These are phyloP conservation scores for Cyberlindnera misumaiensis DNA, from an alignment of 805 yeast genomes.

Conservation along the genomic window DNA sequence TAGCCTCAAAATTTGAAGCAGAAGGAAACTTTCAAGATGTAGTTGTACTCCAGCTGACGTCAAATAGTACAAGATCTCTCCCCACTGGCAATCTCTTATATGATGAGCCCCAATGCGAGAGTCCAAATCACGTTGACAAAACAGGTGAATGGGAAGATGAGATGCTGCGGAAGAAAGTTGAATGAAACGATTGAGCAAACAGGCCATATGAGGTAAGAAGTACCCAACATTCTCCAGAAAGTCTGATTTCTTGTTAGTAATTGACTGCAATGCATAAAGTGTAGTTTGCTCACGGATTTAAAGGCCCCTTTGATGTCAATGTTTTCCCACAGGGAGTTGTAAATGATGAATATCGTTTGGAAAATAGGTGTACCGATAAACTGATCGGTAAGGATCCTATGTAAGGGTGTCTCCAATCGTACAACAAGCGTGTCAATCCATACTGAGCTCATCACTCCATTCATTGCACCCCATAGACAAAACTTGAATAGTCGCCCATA, in stretches of 20 bases:
- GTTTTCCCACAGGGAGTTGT: constrained; percentile 51
- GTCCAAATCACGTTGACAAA: constrained; percentile 52
- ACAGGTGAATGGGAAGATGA: constrained; percentile 55
- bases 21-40: background rate
- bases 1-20: background rate
- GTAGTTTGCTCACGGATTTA: constrained; percentile 16
- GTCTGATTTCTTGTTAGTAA: constrained; percentile 14
- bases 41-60: background rate
- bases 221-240: constrained; percentile 41
- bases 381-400: constrained; percentile 47
- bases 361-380: constrained; percentile 46
- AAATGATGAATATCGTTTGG: constrained; percentile 43
- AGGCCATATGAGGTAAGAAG: constrained; percentile 56
- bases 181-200: constrained; percentile 45
- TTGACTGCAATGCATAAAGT: background rate
- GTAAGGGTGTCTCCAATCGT: constrained; percentile 28
- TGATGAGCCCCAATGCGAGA: constrained; percentile 34
- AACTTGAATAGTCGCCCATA: constrained; percentile 34
- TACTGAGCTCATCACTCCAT: constrained; percentile 45
- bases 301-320: constrained; percentile 27
- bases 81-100: constrained; percentile 12
- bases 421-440: constrained; percentile 47
- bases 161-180: constrained; percentile 37
- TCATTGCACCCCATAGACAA: constrained; percentile 52
- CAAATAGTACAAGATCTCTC: background rate